Evolutionary conservation across 768 basidiomycete species (phyloP), one percentile per base, ranked within the genome.

Genomic region (Rhodosporidiobolus sp.): DNA sequence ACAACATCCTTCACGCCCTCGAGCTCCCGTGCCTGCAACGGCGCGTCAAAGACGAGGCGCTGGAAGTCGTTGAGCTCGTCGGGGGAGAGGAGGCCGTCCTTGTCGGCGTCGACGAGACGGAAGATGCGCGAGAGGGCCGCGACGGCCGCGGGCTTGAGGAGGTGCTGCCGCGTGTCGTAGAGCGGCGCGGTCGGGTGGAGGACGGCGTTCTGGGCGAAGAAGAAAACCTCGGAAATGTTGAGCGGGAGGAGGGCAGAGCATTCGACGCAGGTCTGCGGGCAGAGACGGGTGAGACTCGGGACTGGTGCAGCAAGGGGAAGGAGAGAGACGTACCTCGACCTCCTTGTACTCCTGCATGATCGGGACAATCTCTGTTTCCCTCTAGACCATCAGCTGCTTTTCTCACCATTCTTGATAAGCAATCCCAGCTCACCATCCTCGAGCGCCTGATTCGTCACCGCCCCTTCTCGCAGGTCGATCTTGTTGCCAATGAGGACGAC

Each of bases 321-420:
- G n/a, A 22, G 24, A 26, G 20, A 45, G 35, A 17, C 70, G 24
- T 16, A 69, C 67, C 65, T 69, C 74, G 61, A 71, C 72, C 64
- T 76, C 77, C 87, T 99, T 99, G 88, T 95, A 99, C 81, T 98
- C 95, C 76, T 90, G 88, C 95, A 98, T 99, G 66, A 99, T 93
- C 43, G 95, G 95, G 67, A 90, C 82, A 75, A 98, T 94, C 82
- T 98, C 71, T 72, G 71, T 34, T 0, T 16, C 28, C 52, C 38
- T n/a, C 6, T 20, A 9, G 30, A 2, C 14, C 55, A 5, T 54
- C 45, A 49, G 45, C 30, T 11, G 9, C 53, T 54, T 22, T 50
- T 19, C 50, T 7, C 22, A n/a, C 16, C 59, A 30, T 9, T 26
- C n/a, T n/a, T 34, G 14, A 11, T 4, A 9, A 9, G n/a, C 12